Evolutionary conservation across 805 yeast species (phyloP).

Genomic region (Teunomyces panamensis): DNA sequence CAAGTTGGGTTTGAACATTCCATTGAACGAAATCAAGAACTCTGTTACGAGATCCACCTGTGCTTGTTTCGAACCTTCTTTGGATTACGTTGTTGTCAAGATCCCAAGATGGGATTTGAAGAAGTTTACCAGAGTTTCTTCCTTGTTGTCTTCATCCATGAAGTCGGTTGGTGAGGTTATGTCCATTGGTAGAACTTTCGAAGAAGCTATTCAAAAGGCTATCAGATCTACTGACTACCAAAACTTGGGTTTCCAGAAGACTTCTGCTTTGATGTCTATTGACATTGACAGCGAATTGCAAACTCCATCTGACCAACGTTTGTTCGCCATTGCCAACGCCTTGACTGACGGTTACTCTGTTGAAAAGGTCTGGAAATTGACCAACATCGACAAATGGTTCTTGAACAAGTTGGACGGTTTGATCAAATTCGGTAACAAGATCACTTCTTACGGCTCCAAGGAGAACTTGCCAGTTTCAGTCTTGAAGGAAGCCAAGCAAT

Average conservation of each 20-base stretch:
- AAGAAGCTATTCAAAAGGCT: constrained; percentile 97
- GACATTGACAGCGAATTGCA: constrained; percentile 91
- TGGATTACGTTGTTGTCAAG: constrained; percentile 95
- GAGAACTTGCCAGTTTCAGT: constrained; percentile 60
- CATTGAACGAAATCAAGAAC: constrained; percentile 87
- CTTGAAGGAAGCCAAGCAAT: constrained; percentile 86
- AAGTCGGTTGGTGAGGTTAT: constrained; percentile 98
- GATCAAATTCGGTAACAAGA: constrained; percentile 65
- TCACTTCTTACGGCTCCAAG: constrained; percentile 53
- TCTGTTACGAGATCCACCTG: constrained; percentile 92
- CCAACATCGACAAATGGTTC: constrained; percentile 96
- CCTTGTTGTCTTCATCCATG: constrained; percentile 87
- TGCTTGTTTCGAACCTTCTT: constrained; percentile 95
- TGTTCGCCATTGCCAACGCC: constrained; percentile 96
- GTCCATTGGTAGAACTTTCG: constrained; percentile 96
- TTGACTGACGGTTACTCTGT: constrained; percentile 84
- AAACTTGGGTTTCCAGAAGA: constrained; percentile 88
- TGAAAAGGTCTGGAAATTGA: constrained; percentile 85
- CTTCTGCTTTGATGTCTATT: constrained; percentile 81
- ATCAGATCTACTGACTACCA: constrained; percentile 95
- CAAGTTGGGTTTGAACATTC: constrained; percentile 88
- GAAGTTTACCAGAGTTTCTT: constrained; percentile 90
- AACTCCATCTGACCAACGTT: constrained; percentile 96
- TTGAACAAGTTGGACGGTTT: constrained; percentile 78
- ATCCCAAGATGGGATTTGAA: constrained; percentile 99